phyloP scores from a whole-genome alignment of 352 stramenopile genomes.

The Phytophthora capsici region DNA sequence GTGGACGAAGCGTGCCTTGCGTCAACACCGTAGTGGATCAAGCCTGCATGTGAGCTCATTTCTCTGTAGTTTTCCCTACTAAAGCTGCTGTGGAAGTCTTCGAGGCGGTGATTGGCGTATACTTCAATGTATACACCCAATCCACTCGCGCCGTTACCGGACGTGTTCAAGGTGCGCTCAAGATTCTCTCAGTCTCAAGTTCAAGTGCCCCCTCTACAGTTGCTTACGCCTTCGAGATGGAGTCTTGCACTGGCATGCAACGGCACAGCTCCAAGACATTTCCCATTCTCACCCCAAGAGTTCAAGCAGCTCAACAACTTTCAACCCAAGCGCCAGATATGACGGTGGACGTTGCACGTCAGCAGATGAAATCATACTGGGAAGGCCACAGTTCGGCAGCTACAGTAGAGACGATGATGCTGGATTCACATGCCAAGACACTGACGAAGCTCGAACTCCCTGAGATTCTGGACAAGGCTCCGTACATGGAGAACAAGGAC shows the following conservation, averaged over 20 bases:
- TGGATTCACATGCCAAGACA: constrained; percentile 73
- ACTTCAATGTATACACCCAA: constrained; percentile 15
- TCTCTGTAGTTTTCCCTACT: constrained; percentile 1
- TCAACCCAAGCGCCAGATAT: constrained; percentile 22
- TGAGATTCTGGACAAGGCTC: constrained; percentile 74
- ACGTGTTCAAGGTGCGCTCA: constrained; percentile 22
- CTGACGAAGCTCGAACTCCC: constrained; percentile 74
- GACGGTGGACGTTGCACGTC: constrained; percentile 57
- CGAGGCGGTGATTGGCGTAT: constrained; percentile 21
- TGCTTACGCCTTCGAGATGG: not conserved
- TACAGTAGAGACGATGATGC: constrained; percentile 85
- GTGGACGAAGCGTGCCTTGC: constrained; percentile 3
- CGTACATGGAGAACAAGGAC: constrained; percentile 57
- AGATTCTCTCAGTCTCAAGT: not conserved
- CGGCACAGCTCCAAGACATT: constrained; percentile 14
- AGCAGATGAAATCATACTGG: constrained; percentile 85
- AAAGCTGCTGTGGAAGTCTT: constrained; percentile 13
- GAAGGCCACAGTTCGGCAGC: constrained; percentile 61
- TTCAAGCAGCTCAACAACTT: constrained; percentile 8
- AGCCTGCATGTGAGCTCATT: constrained; percentile 7
- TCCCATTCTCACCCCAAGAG: constrained; percentile 2
- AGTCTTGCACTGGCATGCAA: constrained; percentile 1
- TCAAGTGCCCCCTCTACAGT: constrained; percentile 7
- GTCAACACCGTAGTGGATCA: constrained; percentile 1
- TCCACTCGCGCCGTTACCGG: constrained; percentile 8